Base-by-base conservation (phyloP, 2,329 filamentous ascomycete genomes). In the Aureobasidium sp. region DNA sequence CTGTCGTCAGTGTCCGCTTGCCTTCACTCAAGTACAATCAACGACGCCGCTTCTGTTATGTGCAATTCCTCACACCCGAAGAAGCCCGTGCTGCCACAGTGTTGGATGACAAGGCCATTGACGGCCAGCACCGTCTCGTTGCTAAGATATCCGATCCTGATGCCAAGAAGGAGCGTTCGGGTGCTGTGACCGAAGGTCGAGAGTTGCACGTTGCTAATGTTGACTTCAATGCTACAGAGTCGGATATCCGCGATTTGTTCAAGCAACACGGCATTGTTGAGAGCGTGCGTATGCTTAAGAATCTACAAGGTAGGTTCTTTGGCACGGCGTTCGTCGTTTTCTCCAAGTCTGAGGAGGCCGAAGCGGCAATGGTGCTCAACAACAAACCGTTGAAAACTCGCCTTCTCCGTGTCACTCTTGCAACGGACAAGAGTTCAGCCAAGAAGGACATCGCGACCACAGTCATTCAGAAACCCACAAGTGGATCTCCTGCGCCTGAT, bases 21-120 rank as follows among this genome's bases (percentile, higher is more conserved):
- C 94, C 94, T 1, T 96, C 91, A 62, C 83, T 99, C 57, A 95
- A 95, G 72, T 91, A 83, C 74, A 93, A 97, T 70, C 87, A 88
- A 1, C 87, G 90, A 68, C 89, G 94, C 36, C 88, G 94, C 27
- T 99, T 99, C 77, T 97, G 92, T 78, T 99, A 99, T 73, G 82
- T 97, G 7, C 90, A 95, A n/a, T 97, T 97, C 72, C 82, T 86
- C 52, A 84, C 85, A 36, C 75, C 82, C 2, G 80, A 81, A n/a
- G 83, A 84, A 58, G 90, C 91, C 0, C 81, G 84, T 42, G 73
- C 72, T 53, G 92, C 92, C 1, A 87, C 87, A 0, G 77, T 84
- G 63, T 82, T 96, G 53, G 82, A 97, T 70, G 88, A 88, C 29
- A 86, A 82, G 62, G 72, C 86, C 25, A 75, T 96, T 0, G 88